phyloP scores from a whole-genome alignment of 2,329 filamentous ascomycete genomes.

The Alternaria panax region DNA sequence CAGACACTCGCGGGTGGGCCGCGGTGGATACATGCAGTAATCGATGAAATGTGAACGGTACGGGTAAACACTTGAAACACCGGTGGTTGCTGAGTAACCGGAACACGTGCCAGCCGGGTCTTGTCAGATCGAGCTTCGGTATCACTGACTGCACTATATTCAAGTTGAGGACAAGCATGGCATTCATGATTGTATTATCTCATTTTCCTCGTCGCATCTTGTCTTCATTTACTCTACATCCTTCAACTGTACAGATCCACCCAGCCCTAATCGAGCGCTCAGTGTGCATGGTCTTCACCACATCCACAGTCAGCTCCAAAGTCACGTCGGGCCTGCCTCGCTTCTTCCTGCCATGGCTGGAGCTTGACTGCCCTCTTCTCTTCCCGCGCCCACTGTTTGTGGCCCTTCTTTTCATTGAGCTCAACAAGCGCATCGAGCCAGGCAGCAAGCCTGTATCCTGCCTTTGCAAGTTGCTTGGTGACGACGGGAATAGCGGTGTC shows the following conservation, averaged over 20 bases:
- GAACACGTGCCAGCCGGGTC: background rate
- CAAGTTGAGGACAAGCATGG: background rate
- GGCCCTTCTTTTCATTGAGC: conserved; percentile 21
- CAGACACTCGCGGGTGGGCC: conserved; percentile 5
- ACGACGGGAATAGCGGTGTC: conserved; percentile 50
- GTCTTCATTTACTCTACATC: background rate
- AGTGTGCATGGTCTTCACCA: conserved; percentile 35
- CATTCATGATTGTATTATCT: background rate
- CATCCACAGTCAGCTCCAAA: conserved; percentile 40
- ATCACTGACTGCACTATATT: background rate
- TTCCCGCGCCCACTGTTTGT: conserved; percentile 14
- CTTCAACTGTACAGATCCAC: background rate
- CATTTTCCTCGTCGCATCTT: background rate
- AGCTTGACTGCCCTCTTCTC: conserved; percentile 25
- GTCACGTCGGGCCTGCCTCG: conserved; percentile 34
- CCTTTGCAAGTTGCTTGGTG: conserved; percentile 55
- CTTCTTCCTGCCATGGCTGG: conserved; percentile 40
- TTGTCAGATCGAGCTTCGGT: background rate
- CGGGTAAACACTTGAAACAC: background rate
- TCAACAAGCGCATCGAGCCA: conserved; percentile 42
- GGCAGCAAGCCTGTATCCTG: conserved; percentile 41
- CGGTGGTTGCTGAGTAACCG: conserved; percentile 8
- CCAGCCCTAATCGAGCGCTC: background rate
- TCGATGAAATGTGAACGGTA: background rate
- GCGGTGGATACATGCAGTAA: conserved; percentile 7